These are phyloP conservation scores for Hypoxylon rickii DNA, from an alignment of 495 filamentous ascomycete species.

Conservation along the genomic window DNA sequence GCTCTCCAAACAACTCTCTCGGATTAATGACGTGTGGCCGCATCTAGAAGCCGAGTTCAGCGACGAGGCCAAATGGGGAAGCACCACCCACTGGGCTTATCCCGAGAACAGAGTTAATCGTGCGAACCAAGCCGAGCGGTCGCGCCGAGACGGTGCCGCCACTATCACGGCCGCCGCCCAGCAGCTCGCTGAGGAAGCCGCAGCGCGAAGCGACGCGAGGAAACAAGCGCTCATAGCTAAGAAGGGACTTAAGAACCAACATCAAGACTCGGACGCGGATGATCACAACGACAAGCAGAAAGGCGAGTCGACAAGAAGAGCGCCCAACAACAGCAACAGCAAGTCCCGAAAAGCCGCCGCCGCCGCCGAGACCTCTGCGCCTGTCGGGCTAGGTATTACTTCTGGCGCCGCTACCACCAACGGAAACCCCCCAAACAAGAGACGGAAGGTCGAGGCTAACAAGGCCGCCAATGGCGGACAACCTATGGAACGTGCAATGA, in stretches of 20 bases:
- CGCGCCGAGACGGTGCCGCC: constrained; percentile 75
- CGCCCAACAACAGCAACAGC: constrained; percentile 44
- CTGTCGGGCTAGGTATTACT: constrained; percentile 60
- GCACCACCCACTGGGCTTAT: constrained; percentile 94
- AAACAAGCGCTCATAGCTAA: constrained; percentile 79
- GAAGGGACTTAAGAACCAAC: constrained; percentile 67
- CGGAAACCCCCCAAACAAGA: constrained; percentile 64
- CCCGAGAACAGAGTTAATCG: constrained; percentile 77
- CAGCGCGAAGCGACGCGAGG: constrained; percentile 76
- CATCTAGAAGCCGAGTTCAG: constrained; percentile 88
- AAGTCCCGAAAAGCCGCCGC: constrained; percentile 70
- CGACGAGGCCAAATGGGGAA: constrained; percentile 90
- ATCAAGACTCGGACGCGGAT: constrained; percentile 77
- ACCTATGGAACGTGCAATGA: constrained; percentile 73
- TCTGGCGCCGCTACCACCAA: constrained; percentile 44
- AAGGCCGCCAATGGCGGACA: constrained; percentile 54
- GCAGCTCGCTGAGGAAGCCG: constrained; percentile 75
- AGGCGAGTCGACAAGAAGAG: constrained; percentile 61
- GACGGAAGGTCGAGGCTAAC: constrained; percentile 77
- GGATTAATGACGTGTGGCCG: constrained; percentile 81
- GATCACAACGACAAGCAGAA: constrained; percentile 59
- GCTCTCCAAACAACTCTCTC: constrained; percentile 79
- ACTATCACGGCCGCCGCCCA: constrained; percentile 70
- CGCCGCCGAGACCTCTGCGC: constrained; percentile 40
- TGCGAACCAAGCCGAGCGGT: constrained; percentile 66